phyloP scores from a whole-genome alignment of 1,284 basidiomycete species.

The Sporisorium exsertum region DNA sequence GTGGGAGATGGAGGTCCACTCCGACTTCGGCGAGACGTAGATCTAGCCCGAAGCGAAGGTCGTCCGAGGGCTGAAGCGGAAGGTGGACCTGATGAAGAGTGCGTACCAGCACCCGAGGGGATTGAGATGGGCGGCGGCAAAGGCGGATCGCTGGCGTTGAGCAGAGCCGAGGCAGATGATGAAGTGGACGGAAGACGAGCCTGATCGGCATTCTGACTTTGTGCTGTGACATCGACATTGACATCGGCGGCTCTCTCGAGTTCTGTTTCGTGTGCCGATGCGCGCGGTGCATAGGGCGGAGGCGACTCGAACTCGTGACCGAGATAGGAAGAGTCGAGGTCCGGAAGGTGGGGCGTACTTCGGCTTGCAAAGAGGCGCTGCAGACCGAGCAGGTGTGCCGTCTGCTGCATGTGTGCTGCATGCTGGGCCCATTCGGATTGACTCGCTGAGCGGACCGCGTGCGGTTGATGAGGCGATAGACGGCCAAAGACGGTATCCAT shows the following conservation, averaged over 20 bases:
- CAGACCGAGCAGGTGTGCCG: constrained; percentile 40
- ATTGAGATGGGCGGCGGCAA: constrained; percentile 48
- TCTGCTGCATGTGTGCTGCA: constrained; percentile 46
- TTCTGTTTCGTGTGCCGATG: constrained; percentile 37
- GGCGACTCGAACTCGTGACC: constrained; percentile 47
- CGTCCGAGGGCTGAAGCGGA: constrained; percentile 14
- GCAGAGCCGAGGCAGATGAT: constrained; percentile 14
- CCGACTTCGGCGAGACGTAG: constrained; percentile 41
- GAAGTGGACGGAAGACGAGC: constrained; percentile 5
- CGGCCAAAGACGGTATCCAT: constrained; percentile 76
- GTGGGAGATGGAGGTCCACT: constrained; percentile 47
- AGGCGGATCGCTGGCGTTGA: constrained; percentile 25
- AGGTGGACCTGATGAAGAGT: constrained; percentile 8
- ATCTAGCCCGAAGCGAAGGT: constrained; percentile 28
- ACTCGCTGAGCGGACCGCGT: constrained; percentile 91
- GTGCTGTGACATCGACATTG: neutral
- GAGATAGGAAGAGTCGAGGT: constrained; percentile 37
- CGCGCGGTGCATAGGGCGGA: constrained; percentile 43
- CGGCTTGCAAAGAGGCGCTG: constrained; percentile 47
- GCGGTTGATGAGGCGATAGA: constrained; percentile 95
- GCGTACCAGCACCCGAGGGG: constrained; percentile 2
- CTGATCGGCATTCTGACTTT: neutral
- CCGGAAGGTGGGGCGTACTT: constrained; percentile 46
- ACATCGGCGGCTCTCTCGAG: constrained; percentile 34
- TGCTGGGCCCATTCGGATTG: constrained; percentile 76